Evolutionary conservation across 1,139 yeast species (phyloP).

Genomic region (Pichia sp.): DNA sequence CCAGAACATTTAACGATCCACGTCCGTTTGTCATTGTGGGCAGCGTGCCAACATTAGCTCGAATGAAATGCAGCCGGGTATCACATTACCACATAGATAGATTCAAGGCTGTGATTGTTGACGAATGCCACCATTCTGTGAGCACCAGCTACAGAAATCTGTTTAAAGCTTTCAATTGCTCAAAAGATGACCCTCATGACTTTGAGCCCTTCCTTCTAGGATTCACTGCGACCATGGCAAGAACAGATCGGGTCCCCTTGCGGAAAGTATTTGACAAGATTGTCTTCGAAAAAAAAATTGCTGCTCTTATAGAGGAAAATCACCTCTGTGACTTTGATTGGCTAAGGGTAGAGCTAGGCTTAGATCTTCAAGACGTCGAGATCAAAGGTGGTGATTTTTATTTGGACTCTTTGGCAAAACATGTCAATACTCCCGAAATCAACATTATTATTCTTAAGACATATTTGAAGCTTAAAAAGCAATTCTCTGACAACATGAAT

Average conservation of each 20-base stretch:
- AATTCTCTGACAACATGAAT: conserved; percentile 37
- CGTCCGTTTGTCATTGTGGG: conserved; percentile 56
- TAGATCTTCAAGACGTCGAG: conserved; percentile 37
- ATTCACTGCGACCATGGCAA: conserved; percentile 75
- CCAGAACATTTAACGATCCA: conserved; percentile 24
- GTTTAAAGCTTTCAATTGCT: conserved; percentile 55
- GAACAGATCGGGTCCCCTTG: conserved; percentile 65
- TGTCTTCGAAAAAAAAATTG: conserved; percentile 63
- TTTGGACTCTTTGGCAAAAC: conserved; percentile 46
- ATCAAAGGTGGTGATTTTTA: conserved; percentile 48
- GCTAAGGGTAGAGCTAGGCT: conserved; percentile 48
- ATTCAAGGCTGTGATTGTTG: conserved; percentile 73
- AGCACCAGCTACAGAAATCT: conserved; percentile 64
- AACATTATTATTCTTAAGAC: conserved; percentile 58
- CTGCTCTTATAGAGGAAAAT: conserved; percentile 64
- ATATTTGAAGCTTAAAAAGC: conserved; percentile 45
- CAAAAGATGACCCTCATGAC: conserved; percentile 38
- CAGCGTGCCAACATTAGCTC: conserved; percentile 64
- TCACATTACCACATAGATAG: conserved; percentile 50
- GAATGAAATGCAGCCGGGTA: conserved; percentile 42
- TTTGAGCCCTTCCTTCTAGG: conserved; percentile 51
- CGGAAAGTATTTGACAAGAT: conserved; percentile 65
- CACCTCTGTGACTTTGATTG: conserved; percentile 71
- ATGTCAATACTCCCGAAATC: conserved; percentile 50
- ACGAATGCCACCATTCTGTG: conserved; percentile 92